A percentile compares a stretch with the other conserved stretches of the same genome.
Conservation (phyloP, 2,329 filamentous ascomycete genomes). For the Nigrospora osmanthi region DNA sequence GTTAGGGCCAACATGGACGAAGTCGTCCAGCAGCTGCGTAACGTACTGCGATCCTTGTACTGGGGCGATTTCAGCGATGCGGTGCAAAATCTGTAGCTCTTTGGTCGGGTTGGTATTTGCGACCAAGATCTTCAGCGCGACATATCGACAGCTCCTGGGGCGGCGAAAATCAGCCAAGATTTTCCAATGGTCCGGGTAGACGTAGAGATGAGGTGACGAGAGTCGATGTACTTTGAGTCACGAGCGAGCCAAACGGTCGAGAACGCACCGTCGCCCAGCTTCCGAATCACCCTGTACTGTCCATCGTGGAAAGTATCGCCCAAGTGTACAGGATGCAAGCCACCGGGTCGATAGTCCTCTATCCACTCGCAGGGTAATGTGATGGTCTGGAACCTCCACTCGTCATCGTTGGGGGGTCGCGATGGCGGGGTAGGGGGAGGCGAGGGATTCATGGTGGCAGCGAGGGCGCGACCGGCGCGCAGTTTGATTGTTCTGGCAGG, state of each 20-base stretch:
- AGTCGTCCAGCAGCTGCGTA: conserved; percentile 26
- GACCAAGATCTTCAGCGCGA: conserved; percentile 16
- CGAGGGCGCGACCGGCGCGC: not conserved
- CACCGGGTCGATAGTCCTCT: conserved; percentile 17
- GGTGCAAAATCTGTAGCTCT: conserved; percentile 12
- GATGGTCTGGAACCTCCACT: conserved; percentile 15
- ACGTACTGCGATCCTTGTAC: conserved; percentile 15
- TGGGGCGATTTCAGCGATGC: conserved; percentile 9
- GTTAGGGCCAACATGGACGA: conserved; percentile 32
- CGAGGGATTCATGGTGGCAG: conserved; percentile 12
- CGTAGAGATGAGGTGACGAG: not conserved
- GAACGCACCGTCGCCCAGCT: conserved; percentile 17
- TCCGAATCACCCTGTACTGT: conserved; percentile 18
- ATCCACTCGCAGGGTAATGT: conserved; percentile 19
- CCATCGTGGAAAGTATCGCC: conserved; percentile 17
- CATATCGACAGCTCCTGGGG: conserved; percentile 14
- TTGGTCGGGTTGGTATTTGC: conserved; percentile 5
- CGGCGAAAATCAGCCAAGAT: conserved; percentile 2
- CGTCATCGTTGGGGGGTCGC: conserved; percentile 6
- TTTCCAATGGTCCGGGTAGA: conserved; percentile 1
- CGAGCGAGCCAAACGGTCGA: conserved; percentile 19
- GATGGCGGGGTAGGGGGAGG: conserved; percentile 16
- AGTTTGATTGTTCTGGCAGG: not conserved
- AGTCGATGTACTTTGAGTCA: conserved; percentile 16
- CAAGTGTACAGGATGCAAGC: conserved; percentile 17